Conservation (phyloP, 768 basidiomycete species). For the Amanita molliuscula region DNA sequence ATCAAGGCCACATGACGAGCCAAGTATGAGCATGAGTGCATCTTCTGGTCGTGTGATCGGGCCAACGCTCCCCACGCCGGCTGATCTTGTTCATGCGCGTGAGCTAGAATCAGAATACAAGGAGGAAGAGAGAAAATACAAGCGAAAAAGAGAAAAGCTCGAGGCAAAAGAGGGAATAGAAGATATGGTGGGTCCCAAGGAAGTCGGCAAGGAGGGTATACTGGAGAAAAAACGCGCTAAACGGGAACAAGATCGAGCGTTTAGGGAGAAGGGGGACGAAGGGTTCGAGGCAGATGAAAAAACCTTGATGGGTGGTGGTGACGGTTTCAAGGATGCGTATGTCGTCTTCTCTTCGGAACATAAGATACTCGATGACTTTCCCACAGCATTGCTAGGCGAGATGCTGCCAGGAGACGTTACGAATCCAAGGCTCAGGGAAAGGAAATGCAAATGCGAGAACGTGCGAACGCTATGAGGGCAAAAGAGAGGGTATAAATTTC, state of each 20-base stretch:
- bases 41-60: slow-evolving; percentile 42
- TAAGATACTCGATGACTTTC: not conserved
- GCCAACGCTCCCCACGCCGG: slow-evolving; percentile 56
- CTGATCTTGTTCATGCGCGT: slow-evolving; percentile 59
- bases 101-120: slow-evolving; percentile 48
- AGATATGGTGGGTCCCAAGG: slow-evolving; percentile 71
- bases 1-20: slow-evolving; percentile 8
- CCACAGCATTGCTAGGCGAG: slow-evolving; percentile 52
- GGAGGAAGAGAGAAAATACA: slow-evolving; percentile 39
- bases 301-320: slow-evolving; percentile 73
- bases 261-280: slow-evolving; percentile 70
- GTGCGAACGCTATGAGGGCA: slow-evolving; percentile 50
- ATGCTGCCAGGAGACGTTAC: slow-evolving; percentile 56
- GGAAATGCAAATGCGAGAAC: slow-evolving; percentile 43
- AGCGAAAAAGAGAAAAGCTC: slow-evolving; percentile 57
- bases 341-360: slow-evolving; percentile 9
- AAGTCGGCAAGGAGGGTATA: slow-evolving; percentile 75
- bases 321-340: slow-evolving; percentile 74
- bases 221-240: slow-evolving; percentile 77
- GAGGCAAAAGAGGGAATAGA: slow-evolving; percentile 64
- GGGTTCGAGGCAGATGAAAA: slow-evolving; percentile 72
- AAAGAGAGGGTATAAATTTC: slow-evolving; percentile 53
- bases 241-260: slow-evolving; percentile 60
- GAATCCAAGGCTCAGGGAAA: slow-evolving; percentile 47
- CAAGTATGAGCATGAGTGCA: slow-evolving; percentile 14